Percentiles rank a stretch among this genome's conserved stretches.
phyloP scores from a whole-genome alignment of 2,329 filamentous ascomycete genomes.

The Pseudocercospora musae region DNA sequence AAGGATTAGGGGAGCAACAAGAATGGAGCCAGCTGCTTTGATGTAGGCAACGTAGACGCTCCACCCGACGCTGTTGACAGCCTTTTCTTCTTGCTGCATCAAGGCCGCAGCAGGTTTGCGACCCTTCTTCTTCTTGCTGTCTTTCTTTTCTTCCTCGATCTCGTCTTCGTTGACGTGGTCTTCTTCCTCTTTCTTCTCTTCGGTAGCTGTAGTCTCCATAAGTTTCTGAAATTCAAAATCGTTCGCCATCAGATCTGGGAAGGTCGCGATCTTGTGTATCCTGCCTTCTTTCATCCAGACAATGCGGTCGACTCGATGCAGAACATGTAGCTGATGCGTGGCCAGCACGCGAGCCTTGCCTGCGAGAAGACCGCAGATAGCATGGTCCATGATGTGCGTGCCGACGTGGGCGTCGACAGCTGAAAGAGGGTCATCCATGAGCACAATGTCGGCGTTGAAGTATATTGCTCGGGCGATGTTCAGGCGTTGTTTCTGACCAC shows the following conservation, averaged over 20 bases:
- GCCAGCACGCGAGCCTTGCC: slow-evolving; percentile 88
- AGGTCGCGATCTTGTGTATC: slow-evolving; percentile 83
- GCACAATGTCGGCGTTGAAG: slow-evolving; percentile 59
- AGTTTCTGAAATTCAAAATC: slow-evolving; percentile 76
- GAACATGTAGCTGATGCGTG: slow-evolving; percentile 91
- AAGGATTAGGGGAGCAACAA: slow-evolving; percentile 64
- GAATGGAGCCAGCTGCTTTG: slow-evolving; percentile 66
- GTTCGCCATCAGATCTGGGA: slow-evolving; percentile 77
- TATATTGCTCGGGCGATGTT: slow-evolving; percentile 83
- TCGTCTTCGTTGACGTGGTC: slow-evolving; percentile 48
- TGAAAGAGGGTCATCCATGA: slow-evolving; percentile 64
- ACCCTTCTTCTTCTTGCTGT: slow-evolving; percentile 53
- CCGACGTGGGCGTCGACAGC: slow-evolving; percentile 59
- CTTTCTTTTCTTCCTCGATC: slow-evolving; percentile 57
- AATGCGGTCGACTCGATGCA: slow-evolving; percentile 85
- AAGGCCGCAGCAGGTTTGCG: slow-evolving; percentile 53
- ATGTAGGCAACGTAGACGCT: slow-evolving; percentile 76
- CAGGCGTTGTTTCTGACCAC: slow-evolving; percentile 89
- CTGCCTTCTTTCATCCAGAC: slow-evolving; percentile 87
- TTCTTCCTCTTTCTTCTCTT: slow-evolving; percentile 51
- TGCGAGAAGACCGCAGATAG: slow-evolving; percentile 82
- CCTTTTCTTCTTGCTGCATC: slow-evolving; percentile 73
- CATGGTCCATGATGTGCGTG: slow-evolving; percentile 81
- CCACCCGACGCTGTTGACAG: slow-evolving; percentile 74
- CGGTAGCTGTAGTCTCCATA: slow-evolving; percentile 71